Percentiles rank a stretch among this genome's conserved stretches.
phyloP scores from a whole-genome alignment of 2,329 filamentous ascomycete genomes.

The Aphanocladium album region DNA sequence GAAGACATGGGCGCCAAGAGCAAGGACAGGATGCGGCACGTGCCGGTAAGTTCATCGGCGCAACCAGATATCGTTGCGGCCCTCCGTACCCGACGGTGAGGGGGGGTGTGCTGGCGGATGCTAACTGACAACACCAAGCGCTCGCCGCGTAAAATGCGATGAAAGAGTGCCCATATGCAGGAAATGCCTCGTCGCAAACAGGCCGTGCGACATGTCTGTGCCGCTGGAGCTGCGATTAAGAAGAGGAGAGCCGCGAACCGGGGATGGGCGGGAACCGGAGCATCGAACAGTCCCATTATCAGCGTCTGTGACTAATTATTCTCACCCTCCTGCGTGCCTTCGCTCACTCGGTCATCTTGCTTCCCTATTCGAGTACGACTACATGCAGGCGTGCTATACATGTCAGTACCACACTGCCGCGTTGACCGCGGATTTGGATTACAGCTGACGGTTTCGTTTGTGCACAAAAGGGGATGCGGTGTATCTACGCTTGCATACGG shows the following conservation, averaged over 20 bases:
- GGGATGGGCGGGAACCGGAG: neutral
- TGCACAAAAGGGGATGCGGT: neutral
- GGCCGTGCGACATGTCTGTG: neutral
- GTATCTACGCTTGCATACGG: neutral
- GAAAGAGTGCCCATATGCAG: neutral
- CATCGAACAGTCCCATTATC: neutral
- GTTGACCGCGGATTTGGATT: too few relatives aligned
- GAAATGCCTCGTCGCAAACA: neutral
- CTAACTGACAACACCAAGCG: neutral
- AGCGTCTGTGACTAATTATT: neutral
- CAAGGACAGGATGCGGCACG: neutral
- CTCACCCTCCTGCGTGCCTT: neutral
- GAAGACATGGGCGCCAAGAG: neutral
- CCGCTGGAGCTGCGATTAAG: neutral
- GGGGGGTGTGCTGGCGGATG: neutral
- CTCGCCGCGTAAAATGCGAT: neutral
- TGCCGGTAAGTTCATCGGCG: neutral
- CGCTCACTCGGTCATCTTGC: neutral
- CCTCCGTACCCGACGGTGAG: too few relatives aligned
- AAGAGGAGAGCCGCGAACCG: neutral
- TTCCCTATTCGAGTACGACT: neutral
- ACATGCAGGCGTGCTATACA: neutral
- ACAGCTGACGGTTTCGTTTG: too few relatives aligned
- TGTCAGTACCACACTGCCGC: too few relatives aligned
- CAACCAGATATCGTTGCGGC: too few relatives aligned